These are phyloP conservation scores for Lepidium campestre DNA, from an alignment of 441 rosid genomes.

Conservation along the genomic window DNA sequence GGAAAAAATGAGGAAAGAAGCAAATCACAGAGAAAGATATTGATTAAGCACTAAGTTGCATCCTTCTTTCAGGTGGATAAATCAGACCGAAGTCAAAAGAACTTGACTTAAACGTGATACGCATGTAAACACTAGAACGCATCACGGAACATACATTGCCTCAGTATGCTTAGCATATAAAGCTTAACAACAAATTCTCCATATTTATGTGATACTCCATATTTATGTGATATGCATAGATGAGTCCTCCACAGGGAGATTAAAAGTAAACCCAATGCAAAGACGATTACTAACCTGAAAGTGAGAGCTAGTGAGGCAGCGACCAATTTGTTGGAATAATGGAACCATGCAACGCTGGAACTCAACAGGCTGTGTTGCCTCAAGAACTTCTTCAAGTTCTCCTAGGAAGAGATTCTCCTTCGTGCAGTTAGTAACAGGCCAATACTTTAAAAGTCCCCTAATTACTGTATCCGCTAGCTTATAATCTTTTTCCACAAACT, in stretches of 20 bases:
- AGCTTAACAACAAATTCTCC: background rate
- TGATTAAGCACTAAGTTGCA: background rate
- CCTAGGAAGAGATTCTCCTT: conserved; percentile 94
- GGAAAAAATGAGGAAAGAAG: background rate
- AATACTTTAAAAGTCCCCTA: conserved; percentile 83
- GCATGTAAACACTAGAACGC: background rate
- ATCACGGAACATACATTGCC: background rate
- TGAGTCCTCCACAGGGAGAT: background rate
- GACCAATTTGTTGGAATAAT: conserved; percentile 81
- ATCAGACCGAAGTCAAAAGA: background rate
- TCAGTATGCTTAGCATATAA: background rate
- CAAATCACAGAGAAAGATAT: background rate
- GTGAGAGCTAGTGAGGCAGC: conserved; percentile 90
- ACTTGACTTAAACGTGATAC: conserved; percentile 6
- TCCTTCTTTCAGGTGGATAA: background rate
- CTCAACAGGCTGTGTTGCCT: conserved; percentile 84
- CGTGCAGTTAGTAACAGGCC: conserved; percentile 91
- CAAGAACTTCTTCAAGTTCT: conserved; percentile 95
- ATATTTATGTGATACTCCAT: background rate
- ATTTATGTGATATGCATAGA: background rate
- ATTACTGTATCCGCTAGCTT: conserved; percentile 90
- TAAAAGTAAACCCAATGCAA: background rate
- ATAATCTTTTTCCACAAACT: conserved; percentile 85
- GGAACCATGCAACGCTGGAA: conserved; percentile 90
- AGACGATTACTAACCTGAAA: conserved; percentile 58